A percentile compares a stretch with the other conserved stretches of the same genome.
Conservation (phyloP, 495 filamentous ascomycete species). For the Annulohypoxylon moriforme region DNA sequence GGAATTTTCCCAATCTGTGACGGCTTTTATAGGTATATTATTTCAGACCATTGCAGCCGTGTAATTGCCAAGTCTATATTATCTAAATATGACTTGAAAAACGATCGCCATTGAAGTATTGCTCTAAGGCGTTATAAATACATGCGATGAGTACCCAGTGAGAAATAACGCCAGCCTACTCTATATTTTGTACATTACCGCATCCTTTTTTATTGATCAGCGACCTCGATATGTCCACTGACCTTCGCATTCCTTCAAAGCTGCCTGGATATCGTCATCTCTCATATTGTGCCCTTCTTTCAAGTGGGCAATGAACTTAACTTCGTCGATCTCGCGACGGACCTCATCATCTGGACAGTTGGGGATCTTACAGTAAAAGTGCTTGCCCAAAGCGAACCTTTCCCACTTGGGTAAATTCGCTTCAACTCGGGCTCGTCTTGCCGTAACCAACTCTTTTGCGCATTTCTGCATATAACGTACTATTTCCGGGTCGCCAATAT, state of each 20-base stretch:
- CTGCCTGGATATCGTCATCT: neutral
- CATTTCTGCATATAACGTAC: neutral
- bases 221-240: conserved; percentile 18
- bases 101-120: no score
- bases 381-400: conserved; percentile 12
- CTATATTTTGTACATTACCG: no score
- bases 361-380: neutral
- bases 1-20: no score
- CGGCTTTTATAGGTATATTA: no score
- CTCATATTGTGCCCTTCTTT: neutral
- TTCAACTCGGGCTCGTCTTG: conserved; percentile 5
- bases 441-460: conserved; percentile 12
- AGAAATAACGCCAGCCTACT: no score
- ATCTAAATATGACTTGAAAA: neutral
- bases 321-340: conserved; percentile 9
- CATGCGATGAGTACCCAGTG: no score
- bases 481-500: neutral
- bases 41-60: no score
- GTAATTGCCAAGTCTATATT: neutral
- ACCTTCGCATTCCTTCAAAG: neutral
- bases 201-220: no score
- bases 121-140: no score
- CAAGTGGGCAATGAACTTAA: conserved; percentile 1
- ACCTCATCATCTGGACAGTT: conserved; percentile 2
- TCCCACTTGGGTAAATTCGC: conserved; percentile 8